A percentile compares a stretch with the other conserved stretches of the same genome.
Conservation (phyloP, 1,139 yeast genomes). For the Lodderomyces margitis region DNA sequence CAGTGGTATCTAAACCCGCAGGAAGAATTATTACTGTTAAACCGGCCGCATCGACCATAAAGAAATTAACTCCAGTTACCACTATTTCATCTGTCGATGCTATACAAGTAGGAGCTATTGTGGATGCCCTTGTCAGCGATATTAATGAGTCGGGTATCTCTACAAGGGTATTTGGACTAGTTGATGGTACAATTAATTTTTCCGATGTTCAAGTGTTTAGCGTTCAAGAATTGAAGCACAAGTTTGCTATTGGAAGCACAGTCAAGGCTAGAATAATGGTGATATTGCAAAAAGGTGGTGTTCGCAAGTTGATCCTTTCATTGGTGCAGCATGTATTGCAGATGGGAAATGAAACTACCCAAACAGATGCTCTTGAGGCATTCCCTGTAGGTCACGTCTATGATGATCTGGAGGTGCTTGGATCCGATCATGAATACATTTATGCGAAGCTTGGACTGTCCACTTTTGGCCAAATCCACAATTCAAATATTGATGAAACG, state of each 20-base stretch:
- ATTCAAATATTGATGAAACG: constrained; percentile 62
- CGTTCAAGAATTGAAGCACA: constrained; percentile 52
- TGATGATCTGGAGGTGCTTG: constrained; percentile 57
- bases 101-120: constrained; percentile 78
- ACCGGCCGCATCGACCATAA: constrained; percentile 26
- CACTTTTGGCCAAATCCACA: constrained; percentile 66
- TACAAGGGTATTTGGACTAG: constrained; percentile 68
- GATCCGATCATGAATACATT: constrained; percentile 54
- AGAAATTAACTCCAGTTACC: constrained; percentile 47
- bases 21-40: constrained; percentile 64
- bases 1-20: constrained; percentile 43
- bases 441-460: constrained; percentile 57
- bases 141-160: constrained; percentile 61
- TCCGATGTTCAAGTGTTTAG: constrained; percentile 60
- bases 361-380: constrained; percentile 45
- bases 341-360: constrained; percentile 16
- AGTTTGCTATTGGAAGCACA: constrained; percentile 62
- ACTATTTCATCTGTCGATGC: constrained; percentile 72
- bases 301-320: constrained; percentile 63
- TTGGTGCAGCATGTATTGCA: constrained; percentile 54
- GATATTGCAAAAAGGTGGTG: constrained; percentile 53
- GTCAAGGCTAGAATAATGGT: constrained; percentile 72
- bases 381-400: constrained; percentile 77
- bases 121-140: constrained; percentile 69
- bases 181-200: constrained; percentile 68